These are phyloP conservation scores for Apiotrichum gracile DNA, from an alignment of 1,284 basidiomycete genomes.

Conservation along the genomic window DNA sequence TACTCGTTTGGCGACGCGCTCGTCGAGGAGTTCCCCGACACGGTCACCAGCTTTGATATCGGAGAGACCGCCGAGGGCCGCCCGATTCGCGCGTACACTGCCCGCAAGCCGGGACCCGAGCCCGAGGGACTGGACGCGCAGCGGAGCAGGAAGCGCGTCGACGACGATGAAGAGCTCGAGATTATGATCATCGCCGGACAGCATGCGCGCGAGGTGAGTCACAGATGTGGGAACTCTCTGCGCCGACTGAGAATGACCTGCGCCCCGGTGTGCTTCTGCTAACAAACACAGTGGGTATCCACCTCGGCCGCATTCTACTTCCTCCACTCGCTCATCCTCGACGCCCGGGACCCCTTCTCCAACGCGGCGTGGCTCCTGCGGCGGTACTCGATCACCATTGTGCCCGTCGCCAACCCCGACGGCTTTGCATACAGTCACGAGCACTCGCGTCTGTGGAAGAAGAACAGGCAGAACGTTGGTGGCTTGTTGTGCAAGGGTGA, in stretches of 20 bases:
- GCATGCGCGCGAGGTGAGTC: constrained; percentile 67
- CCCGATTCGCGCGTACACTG: constrained; percentile 33
- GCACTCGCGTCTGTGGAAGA: constrained; percentile 70
- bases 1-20: constrained; percentile 39
- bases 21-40: constrained; percentile 26
- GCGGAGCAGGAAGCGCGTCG: not conserved
- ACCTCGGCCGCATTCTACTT: constrained; percentile 68
- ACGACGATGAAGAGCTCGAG: constrained; percentile 29
- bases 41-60: constrained; percentile 27
- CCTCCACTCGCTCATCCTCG: constrained; percentile 60
- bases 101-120: constrained; percentile 16
- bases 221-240: too few relatives aligned
- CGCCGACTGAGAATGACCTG: too few relatives aligned
- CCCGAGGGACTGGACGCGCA: constrained; percentile 8
- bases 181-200: constrained; percentile 70
- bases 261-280: not conserved
- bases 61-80: constrained; percentile 35
- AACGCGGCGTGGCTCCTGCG: constrained; percentile 52
- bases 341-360: constrained; percentile 46
- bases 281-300: constrained; percentile 64
- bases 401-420: constrained; percentile 77
- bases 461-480: constrained; percentile 61
- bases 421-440: constrained; percentile 67
- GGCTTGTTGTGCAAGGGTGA: constrained; percentile 44
- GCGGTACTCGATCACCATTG: constrained; percentile 64